Evolutionary conservation across 768 basidiomycete species (phyloP), one percentile per base, ranked within the genome.

Genomic region (Pulveroboletus sp.): DNA sequence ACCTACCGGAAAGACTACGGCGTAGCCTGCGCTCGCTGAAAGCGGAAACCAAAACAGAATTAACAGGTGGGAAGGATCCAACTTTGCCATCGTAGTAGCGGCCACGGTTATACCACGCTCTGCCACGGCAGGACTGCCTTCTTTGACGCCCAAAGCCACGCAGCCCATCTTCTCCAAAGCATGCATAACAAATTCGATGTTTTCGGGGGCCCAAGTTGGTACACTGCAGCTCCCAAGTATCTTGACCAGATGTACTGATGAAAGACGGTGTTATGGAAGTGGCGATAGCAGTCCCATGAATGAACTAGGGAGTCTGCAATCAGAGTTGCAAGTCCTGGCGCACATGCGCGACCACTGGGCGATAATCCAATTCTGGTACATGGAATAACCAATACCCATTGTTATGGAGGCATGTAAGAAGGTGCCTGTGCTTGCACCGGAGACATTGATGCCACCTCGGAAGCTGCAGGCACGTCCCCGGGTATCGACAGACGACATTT

Each of bases 191-290:
- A 98, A 92, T 0, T 95, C 97, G 8, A 84, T 86, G 10, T 79
- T 67, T 51, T 91, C 85, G 2, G 98, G 72, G 1, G 94, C 97
- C 95, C 97, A 99, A 4, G 90, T 92, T 1, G 97, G 97, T 0
- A 95, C 94, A 2, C 97, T 95, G 2, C 92, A 95, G 37, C 95
- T 8, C 95, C 95, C 3, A 84, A 83, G 59, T 94, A 94, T 5
- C 95, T 82, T 0, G 93, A 95, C 90, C 92, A 97, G 27, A 97
- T 92, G 63, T 97, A 93, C 66, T 95, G 95, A 63, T 98, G 95
- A 47, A 95, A 93, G 64, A 13, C 87, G 85, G 51, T 86, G 92
- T 51, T 82, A 64, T 0, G 90, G 86, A 21, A 92, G 72, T 21
- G 89, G 61, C 0, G 80, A 78, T 9, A 92, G 71, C 3, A 99